Percentiles rank a stretch among this genome's conserved stretches.
Evolutionary conservation across 129 eudicot species (phyloP).

Genomic region (Helichrysum umbraculigerum): DNA sequence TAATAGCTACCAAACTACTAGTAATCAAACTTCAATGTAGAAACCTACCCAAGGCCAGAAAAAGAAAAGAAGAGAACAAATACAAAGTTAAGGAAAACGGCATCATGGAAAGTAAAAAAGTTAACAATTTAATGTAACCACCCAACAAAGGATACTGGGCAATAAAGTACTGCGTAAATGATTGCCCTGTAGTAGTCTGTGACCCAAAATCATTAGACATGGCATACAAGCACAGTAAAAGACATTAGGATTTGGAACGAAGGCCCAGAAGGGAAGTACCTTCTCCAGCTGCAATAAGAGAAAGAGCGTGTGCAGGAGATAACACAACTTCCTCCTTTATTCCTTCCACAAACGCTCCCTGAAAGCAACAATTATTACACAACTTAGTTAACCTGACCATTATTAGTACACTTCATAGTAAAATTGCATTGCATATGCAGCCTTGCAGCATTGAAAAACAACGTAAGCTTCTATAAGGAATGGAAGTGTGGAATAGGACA

Average conservation of each 20-base stretch:
- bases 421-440: conserved; percentile 1
- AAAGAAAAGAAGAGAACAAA: background rate
- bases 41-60: conserved; percentile 6
- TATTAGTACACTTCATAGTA: background rate
- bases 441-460: conserved; percentile 14
- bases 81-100: conserved; percentile 4
- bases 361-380: conserved; percentile 34
- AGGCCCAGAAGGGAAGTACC: conserved; percentile 42
- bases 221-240: conserved; percentile 10
- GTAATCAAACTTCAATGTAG: background rate
- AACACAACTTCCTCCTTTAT: conserved; percentile 91
- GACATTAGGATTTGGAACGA: conserved; percentile 19
- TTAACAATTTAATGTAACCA: background rate
- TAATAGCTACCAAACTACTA: conserved; percentile 12
- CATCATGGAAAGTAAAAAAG: conserved; percentile 6
- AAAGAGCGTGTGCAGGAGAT: conserved; percentile 97
- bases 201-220: background rate
- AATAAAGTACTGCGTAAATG: background rate
- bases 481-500: conserved; percentile 1
- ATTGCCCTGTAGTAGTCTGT: background rate
- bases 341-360: conserved; percentile 98
- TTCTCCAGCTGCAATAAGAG: conserved; percentile 97
- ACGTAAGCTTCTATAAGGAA: background rate
- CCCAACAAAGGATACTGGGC: background rate
- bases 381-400: conserved; percentile 10